These are phyloP conservation scores for Epichloe sibirici DNA, from an alignment of 2,329 filamentous ascomycete species.

Conservation along the genomic window DNA sequence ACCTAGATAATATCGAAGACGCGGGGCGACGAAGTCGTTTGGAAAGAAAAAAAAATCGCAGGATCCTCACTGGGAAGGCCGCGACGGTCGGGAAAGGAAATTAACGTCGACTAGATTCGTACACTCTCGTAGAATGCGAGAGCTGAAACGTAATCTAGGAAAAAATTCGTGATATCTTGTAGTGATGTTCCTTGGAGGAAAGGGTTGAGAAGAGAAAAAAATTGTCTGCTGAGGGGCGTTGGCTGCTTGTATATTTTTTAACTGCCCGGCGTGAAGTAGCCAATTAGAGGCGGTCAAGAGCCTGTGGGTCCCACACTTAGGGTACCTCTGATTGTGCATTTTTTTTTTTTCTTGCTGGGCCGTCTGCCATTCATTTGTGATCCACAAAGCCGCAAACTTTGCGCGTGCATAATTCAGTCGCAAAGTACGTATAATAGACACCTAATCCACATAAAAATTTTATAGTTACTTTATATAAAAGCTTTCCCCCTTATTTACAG, in stretches of 20 bases:
- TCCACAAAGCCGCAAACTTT: no score
- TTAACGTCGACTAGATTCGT: slow-evolving; percentile 32
- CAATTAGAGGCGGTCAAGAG: slow-evolving; percentile 10
- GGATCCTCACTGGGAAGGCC: slow-evolving; percentile 23
- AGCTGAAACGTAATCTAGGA: slow-evolving; percentile 30
- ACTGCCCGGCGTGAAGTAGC: slow-evolving; percentile 7
- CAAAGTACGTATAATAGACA: no score
- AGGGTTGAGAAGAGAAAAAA: slow-evolving; percentile 21
- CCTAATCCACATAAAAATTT: no score
- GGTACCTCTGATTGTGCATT: slow-evolving; percentile 8
- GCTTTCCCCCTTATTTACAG: no score
- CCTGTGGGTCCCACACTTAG: slow-evolving; percentile 11
- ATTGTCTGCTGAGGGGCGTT: slow-evolving; percentile 27
- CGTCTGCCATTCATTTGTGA: not conserved
- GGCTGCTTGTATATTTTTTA: slow-evolving; percentile 23
- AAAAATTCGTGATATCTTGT: slow-evolving; percentile 22
- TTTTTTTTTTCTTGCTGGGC: slow-evolving; percentile 3
- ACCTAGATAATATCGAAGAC: slow-evolving; percentile 46
- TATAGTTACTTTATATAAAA: no score
- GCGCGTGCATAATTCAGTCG: no score
- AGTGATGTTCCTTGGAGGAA: slow-evolving; percentile 20
- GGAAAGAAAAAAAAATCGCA: slow-evolving; percentile 23
- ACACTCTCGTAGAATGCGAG: slow-evolving; percentile 33
- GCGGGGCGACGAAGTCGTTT: slow-evolving; percentile 22
- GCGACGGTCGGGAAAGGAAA: slow-evolving; percentile 18